phyloP scores from a whole-genome alignment of 495 filamentous ascomycete species.

The Aspergillus panamensis region DNA sequence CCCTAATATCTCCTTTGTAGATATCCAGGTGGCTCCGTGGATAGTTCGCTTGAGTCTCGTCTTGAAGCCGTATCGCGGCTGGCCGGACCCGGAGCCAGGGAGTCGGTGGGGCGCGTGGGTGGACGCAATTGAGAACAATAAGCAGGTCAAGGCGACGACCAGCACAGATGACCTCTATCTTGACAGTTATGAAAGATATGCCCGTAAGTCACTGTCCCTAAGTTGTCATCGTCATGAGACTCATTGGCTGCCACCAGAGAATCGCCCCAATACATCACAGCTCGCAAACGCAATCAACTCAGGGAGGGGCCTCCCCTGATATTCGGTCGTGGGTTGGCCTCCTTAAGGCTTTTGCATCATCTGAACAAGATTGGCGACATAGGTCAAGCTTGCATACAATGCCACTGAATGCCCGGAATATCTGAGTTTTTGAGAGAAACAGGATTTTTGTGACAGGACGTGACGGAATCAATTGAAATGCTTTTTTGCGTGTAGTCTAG shows the following conservation, averaged over 20 bases:
- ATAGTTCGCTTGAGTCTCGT: constrained; percentile 71
- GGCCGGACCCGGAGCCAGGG: constrained; percentile 67
- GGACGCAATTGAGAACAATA: constrained; percentile 72
- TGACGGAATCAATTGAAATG: not conserved
- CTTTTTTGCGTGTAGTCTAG: constrained; percentile 24
- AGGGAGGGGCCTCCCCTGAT: constrained; percentile 49
- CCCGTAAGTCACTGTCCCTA: constrained; percentile 42
- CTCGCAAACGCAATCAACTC: constrained; percentile 57
- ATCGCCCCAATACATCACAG: constrained; percentile 58
- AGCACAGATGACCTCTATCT: constrained; percentile 70
- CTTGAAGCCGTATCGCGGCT: constrained; percentile 74
- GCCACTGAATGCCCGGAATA: not conserved
- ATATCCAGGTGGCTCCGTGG: constrained; percentile 88
- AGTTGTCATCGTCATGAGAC: not conserved
- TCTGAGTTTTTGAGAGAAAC: not conserved
- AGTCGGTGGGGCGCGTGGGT: constrained; percentile 76
- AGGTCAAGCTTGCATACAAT: not conserved
- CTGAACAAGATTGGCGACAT: not conserved
- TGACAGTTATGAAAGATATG: constrained; percentile 67
- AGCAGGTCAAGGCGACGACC: constrained; percentile 72
- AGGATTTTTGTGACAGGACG: not conserved
- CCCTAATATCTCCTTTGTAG: constrained; percentile 67
- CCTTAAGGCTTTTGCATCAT: not conserved
- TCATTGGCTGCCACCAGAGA: constrained; percentile 37
- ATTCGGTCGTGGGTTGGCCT: too few relatives aligned